Base-by-base conservation (phyloP, 805 yeast species). In the Candida nanaspora region DNA sequence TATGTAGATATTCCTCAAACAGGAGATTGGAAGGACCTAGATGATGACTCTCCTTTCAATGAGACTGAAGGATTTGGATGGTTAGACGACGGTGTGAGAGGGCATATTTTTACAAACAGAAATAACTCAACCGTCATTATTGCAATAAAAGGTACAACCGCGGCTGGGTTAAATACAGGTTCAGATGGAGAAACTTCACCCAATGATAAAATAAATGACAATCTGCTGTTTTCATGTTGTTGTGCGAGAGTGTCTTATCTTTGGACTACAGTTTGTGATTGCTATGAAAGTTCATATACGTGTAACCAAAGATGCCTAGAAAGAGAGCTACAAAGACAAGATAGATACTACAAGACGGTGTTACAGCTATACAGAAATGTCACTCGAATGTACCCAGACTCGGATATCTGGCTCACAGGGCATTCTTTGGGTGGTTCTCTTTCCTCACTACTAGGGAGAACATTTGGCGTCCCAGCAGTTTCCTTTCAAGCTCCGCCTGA, bases 211-310 rank as follows among this genome's bases (percentile, higher is more conserved):
- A 61, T 72, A 23, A 93, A 91, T 57, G 98, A 93, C 58, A 93
- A 93, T 54, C 56, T 91, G 42, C 63, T 93, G 28, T 93, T 93
- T 57, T 85, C 94, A 10, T 93, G 98, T 60, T 93, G 98, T 59
- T 93, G 98, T 64, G 98, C 96, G 0, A 72, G 97, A 30, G 82
- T 91, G 1, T 77, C 93, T 30, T 88, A 87, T 48, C 62, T 86
- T 61, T 93, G 98, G 98, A 78, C 82, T 7, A 84, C 97, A 0
- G 98, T 88, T 1, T 93, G 98, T 63, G 96, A 88, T 59, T 93
- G 98, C 57, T 91, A 82, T 55, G 76, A 79, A 46, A 77, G 75
- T 39, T 75, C 94, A 0, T 86, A 86, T 59, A 85, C 91, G 0
- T 93, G 98, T 62, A 82, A 88, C 60, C 93, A 87, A 60, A 74